Conservation (phyloP, 345 rosid species). For the Syzygium oleosum region DNA sequence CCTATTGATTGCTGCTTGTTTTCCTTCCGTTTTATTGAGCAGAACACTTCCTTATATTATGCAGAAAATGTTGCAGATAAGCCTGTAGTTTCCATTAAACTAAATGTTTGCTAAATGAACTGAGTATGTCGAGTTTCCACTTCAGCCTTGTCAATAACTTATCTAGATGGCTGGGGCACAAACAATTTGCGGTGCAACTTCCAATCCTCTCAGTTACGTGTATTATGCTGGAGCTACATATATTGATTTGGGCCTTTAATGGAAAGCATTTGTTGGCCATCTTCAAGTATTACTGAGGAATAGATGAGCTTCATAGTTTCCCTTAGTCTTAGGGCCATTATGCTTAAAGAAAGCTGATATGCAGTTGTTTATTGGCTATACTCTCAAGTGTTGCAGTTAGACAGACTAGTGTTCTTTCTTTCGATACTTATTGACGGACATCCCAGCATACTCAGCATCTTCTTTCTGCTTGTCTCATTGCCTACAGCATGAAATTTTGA, state of each 20-base stretch:
- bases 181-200: background rate
- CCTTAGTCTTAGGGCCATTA: background rate
- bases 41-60: background rate
- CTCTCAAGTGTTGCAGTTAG: background rate
- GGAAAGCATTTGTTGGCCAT: background rate
- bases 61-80: background rate
- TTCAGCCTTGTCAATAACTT: background rate
- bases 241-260: background rate
- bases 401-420: background rate
- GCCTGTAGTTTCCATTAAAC: background rate
- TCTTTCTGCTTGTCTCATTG: background rate
- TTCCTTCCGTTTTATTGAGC: background rate
- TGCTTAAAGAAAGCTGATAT: background rate
- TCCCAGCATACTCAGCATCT: background rate
- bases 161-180: background rate
- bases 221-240: background rate
- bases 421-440: background rate
- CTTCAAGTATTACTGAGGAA: background rate
- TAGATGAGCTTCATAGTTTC: background rate
- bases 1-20: background rate
- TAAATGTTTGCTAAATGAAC: background rate
- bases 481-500: background rate
- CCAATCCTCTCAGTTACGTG: background rate
- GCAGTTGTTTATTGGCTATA: background rate
- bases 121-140: background rate